Conservation (phyloP, 2,329 filamentous ascomycete genomes). For the Verticillium longisporum region DNA sequence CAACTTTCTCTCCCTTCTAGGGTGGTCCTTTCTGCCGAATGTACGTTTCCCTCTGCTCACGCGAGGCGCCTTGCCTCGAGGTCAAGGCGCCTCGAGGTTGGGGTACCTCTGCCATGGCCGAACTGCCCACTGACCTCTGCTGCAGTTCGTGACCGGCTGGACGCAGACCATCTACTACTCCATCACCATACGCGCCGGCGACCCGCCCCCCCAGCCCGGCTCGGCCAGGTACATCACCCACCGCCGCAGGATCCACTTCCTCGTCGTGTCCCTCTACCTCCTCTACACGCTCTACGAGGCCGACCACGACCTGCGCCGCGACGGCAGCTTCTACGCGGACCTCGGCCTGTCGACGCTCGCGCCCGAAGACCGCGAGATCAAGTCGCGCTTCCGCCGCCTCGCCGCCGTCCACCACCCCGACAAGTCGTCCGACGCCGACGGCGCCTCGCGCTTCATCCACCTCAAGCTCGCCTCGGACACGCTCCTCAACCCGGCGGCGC, state of each 20-base stretch:
- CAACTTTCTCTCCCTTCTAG: slow-evolving; percentile 43
- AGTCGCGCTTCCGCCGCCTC: slow-evolving; percentile 76
- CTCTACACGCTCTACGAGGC: slow-evolving; percentile 90
- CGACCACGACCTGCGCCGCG: slow-evolving; percentile 67
- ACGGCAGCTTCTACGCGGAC: slow-evolving; percentile 71
- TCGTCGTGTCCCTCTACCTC: slow-evolving; percentile 78
- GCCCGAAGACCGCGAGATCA: slow-evolving; percentile 64
- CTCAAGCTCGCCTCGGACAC: slow-evolving; percentile 80
- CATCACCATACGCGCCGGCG: slow-evolving; percentile 82
- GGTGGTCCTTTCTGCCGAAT: slow-evolving; percentile 50
- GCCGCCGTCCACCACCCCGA: slow-evolving; percentile 74
- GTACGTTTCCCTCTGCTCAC: slow-evolving; percentile 26
- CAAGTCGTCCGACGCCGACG: slow-evolving; percentile 47
- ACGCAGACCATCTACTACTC: slow-evolving; percentile 79
- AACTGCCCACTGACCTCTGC: slow-evolving; percentile 8
- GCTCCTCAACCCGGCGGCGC: slow-evolving; percentile 65
- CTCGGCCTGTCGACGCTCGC: slow-evolving; percentile 65
- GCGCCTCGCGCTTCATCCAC: slow-evolving; percentile 61
- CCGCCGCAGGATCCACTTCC: slow-evolving; percentile 74
- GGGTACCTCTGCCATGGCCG: neutral
- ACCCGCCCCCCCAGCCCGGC: slow-evolving; percentile 67
- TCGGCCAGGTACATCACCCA: slow-evolving; percentile 64
- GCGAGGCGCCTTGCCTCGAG: no score
- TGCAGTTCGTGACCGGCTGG: slow-evolving; percentile 69
- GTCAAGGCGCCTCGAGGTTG: no score